Evolutionary conservation across 2,329 filamentous ascomycete species (phyloP).

Genomic region (Talaromyces atroroseus): DNA sequence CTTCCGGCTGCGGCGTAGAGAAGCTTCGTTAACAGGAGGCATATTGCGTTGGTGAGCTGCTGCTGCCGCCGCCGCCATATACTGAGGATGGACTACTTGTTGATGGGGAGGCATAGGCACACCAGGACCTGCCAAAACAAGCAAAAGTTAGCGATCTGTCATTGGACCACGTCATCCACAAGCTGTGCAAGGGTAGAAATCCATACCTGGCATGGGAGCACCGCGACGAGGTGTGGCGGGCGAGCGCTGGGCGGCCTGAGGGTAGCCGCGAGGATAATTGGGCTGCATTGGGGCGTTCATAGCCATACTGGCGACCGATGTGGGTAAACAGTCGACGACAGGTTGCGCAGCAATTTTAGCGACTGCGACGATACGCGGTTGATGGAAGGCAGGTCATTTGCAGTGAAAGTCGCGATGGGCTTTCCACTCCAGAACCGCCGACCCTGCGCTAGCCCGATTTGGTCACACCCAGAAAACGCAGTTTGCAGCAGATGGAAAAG

Average conservation of each 20-base stretch:
- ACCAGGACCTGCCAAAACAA: conserved; percentile 19
- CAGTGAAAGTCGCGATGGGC: conserved; percentile 8
- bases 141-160: not conserved
- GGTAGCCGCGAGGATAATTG: conserved; percentile 38
- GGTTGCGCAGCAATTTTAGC: not conserved
- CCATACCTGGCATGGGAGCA: conserved; percentile 33
- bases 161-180: conserved; percentile 1
- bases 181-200: conserved; percentile 14
- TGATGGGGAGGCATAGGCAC: conserved; percentile 32
- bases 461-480: not conserved
- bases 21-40: conserved; percentile 38
- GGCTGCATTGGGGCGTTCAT: conserved; percentile 40
- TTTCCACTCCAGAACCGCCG: not conserved
- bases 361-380: not conserved
- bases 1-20: conserved; percentile 76
- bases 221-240: conserved; percentile 39
- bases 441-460: conserved; percentile 11
- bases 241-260: conserved; percentile 35
- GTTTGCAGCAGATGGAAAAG: no score
- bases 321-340: not conserved
- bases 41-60: conserved; percentile 27
- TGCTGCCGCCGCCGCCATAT: conserved; percentile 23
- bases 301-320: conserved; percentile 6
- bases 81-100: conserved; percentile 35
- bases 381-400: not conserved